Evolutionary conservation across 768 basidiomycete species (phyloP).

Genomic region (Boletus sp.): DNA sequence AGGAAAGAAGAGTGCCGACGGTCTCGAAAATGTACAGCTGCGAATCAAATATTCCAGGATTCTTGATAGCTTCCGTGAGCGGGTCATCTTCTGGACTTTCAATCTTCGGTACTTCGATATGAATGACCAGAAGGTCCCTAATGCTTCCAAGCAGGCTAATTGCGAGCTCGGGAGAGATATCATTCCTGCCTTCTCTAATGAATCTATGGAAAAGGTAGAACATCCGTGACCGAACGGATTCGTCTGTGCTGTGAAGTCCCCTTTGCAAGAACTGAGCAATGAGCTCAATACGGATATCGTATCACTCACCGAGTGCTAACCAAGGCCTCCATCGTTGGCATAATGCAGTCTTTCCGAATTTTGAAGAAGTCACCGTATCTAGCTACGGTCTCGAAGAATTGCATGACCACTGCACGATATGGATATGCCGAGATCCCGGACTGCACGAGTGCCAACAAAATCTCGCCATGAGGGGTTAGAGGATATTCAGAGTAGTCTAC

Average conservation of each 20-base stretch:
- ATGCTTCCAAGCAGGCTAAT: constrained; percentile 67
- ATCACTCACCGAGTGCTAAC: constrained; percentile 69
- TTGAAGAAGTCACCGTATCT: constrained; percentile 97
- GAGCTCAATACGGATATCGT: background rate
- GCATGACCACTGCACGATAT: constrained; percentile 78
- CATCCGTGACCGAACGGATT: constrained; percentile 66
- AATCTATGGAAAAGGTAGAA: constrained; percentile 94
- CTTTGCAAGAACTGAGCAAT: constrained; percentile 38
- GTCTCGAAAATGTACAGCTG: constrained; percentile 96
- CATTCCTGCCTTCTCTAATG: constrained; percentile 76
- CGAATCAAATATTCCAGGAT: constrained; percentile 72
- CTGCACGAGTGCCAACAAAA: constrained; percentile 79
- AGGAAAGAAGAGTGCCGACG: constrained; percentile 76
- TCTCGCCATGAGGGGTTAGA: constrained; percentile 85
- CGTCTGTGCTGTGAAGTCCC: constrained; percentile 79
- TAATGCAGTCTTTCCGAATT: constrained; percentile 82
- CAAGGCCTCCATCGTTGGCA: constrained; percentile 86
- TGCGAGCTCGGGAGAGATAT: constrained; percentile 72
- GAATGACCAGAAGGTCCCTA: constrained; percentile 74
- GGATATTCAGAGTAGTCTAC: constrained; percentile 78
- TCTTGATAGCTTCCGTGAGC: constrained; percentile 76
- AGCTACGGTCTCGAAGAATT: constrained; percentile 90
- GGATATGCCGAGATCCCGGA: constrained; percentile 81
- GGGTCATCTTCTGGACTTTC: constrained; percentile 73
- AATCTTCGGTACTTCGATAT: constrained; percentile 70